Percentiles rank a stretch among this genome's conserved stretches.
phyloP scores from a whole-genome alignment of 2,329 filamentous ascomycete genomes.

The Coleophoma crateriformis region DNA sequence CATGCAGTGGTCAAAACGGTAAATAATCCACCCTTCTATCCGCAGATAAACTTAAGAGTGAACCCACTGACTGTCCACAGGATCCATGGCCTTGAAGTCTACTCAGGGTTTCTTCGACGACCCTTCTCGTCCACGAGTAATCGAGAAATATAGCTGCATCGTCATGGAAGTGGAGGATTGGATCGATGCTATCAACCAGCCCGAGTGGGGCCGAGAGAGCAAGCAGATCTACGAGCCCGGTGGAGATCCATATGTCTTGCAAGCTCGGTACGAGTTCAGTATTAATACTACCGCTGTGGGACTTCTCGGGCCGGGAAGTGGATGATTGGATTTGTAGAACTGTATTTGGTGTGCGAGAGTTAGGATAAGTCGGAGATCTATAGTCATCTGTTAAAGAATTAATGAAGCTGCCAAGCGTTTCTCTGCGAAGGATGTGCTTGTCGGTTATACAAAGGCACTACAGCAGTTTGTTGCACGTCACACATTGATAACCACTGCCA shows the following conservation, averaged over 20 bases:
- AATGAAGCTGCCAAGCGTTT: no score
- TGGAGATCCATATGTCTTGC: conserved; percentile 54
- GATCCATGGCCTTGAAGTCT: conserved; percentile 60
- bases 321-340: conserved; percentile 2
- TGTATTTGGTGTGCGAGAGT: no score
- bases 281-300: conserved; percentile 19
- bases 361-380: no score
- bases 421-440: no score
- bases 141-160: conserved; percentile 75
- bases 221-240: conserved; percentile 58
- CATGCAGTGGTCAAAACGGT: conserved; percentile 70
- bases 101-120: conserved; percentile 60
- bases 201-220: conserved; percentile 68
- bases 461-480: no score
- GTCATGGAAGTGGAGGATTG: conserved; percentile 91
- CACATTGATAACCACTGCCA: no score
- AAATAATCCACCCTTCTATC: background rate
- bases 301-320: conserved; percentile 11
- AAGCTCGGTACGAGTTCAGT: conserved; percentile 53
- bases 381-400: no score
- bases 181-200: conserved; percentile 91
- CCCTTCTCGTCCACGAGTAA: conserved; percentile 50
- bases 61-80: background rate
- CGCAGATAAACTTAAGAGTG: background rate
- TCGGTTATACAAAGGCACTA: no score